Evolutionary conservation across 2,329 filamentous ascomycete genomes (phyloP).

Genomic region (Calcarisporium arbuscula): DNA sequence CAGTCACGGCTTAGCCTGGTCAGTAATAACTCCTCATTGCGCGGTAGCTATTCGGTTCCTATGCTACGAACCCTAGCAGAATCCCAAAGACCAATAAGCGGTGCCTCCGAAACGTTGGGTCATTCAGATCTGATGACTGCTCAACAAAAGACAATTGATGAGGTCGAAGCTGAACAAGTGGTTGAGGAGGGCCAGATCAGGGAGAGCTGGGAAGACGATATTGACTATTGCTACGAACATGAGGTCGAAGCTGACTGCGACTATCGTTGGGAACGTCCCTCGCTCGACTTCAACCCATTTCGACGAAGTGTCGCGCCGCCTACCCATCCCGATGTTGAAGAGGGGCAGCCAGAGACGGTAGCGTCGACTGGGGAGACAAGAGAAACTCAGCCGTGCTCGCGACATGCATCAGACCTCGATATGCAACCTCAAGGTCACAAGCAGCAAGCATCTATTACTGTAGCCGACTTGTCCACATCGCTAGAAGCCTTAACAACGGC

Average conservation of each 20-base stretch:
- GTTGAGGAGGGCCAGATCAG: slow-evolving; percentile 20
- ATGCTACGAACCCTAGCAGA: slow-evolving; percentile 40
- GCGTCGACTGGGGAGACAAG: too few species aligned
- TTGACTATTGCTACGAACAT: slow-evolving; percentile 66
- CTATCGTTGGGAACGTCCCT: slow-evolving; percentile 58
- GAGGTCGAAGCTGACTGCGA: slow-evolving; percentile 61
- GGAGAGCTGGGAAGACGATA: slow-evolving; percentile 61
- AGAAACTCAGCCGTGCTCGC: slow-evolving; percentile 20
- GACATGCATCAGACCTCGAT: slow-evolving; percentile 27
- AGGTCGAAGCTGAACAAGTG: slow-evolving; percentile 3
- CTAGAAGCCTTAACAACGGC: slow-evolving; percentile 40
- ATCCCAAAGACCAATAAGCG: slow-evolving; percentile 37
- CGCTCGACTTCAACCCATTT: too few species aligned
- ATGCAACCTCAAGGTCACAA: slow-evolving; percentile 43
- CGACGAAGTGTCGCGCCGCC: too few species aligned
- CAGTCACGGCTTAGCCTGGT: slow-evolving; percentile 37
- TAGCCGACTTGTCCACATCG: too few species aligned
- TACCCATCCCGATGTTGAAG: slow-evolving; percentile 15
- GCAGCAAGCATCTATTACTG: slow-evolving; percentile 38
- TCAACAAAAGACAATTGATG: slow-evolving; percentile 24
- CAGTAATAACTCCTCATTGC: slow-evolving; percentile 45
- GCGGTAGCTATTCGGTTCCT: slow-evolving; percentile 50
- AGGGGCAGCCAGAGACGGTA: too few species aligned
- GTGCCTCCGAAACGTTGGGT: slow-evolving; percentile 47
- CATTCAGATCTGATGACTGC: slow-evolving; percentile 32